A percentile compares a stretch with the other conserved stretches of the same genome.
These are phyloP conservation scores for Leccinum boreale DNA, from an alignment of 768 basidiomycete species.

Conservation along the genomic window DNA sequence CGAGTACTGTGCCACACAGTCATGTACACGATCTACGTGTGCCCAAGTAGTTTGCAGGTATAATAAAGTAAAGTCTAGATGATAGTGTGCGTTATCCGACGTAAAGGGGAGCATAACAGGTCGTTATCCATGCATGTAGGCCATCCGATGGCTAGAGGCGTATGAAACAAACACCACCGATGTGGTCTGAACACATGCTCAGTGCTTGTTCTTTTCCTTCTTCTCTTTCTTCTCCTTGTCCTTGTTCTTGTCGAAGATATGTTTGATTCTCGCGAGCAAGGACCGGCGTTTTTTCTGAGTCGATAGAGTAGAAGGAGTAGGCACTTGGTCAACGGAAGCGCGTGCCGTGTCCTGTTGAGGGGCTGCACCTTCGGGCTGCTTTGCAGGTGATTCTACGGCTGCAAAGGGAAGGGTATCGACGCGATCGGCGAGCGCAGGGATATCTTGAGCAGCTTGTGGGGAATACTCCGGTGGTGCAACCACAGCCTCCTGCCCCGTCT, in stretches of 20 bases:
- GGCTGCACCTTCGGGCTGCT: background rate
- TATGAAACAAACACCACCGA: background rate
- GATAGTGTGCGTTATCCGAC: constrained; percentile 13
- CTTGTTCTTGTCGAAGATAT: constrained; percentile 51
- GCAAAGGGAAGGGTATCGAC: background rate
- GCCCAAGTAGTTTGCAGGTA: constrained; percentile 4
- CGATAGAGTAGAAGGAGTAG: constrained; percentile 28
- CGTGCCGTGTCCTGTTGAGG: background rate
- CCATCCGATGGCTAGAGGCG: background rate
- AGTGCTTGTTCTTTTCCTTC: constrained; percentile 6
- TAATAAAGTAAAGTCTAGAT: constrained; percentile 20
- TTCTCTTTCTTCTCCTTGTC: constrained; percentile 39
- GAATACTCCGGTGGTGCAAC: background rate
- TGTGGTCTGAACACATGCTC: background rate
- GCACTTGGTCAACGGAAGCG: background rate
- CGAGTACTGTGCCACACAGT: background rate
- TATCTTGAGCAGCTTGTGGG: background rate
- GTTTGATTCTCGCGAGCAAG: constrained; percentile 51
- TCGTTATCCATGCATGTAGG: constrained; percentile 11
- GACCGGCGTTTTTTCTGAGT: constrained; percentile 51
- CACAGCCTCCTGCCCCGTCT: background rate
- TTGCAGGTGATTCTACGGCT: background rate
- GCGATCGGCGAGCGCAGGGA: background rate
- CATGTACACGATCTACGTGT: constrained; percentile 21
- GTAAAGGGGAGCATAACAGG: constrained; percentile 15